Percentiles rank a stretch among this genome's conserved stretches.
Conservation (phyloP, 305 asterid species). For the Fraxinus sp. region DNA sequence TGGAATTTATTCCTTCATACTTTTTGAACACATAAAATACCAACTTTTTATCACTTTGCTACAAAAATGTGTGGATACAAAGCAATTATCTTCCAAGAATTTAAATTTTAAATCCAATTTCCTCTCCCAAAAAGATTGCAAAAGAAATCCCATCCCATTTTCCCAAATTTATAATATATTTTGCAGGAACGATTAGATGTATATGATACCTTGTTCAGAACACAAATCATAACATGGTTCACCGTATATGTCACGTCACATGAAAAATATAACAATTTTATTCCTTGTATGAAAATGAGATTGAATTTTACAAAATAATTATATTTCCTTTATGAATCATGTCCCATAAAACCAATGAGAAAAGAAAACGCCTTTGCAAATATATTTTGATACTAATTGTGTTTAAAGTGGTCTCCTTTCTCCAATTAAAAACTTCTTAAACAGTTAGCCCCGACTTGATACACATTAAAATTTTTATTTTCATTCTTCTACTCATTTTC, state of each 20-base stretch:
- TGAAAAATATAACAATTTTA: slow-evolving; percentile 1
- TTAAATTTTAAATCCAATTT: neutral
- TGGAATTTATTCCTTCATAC: neutral
- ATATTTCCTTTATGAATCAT: neutral
- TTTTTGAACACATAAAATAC: neutral
- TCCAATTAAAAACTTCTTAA: neutral
- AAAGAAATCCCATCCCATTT: neutral
- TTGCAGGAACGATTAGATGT: neutral
- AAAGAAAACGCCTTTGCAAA: neutral
- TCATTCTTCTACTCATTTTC: too few species aligned
- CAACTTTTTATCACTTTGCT: neutral
- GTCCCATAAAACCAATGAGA: neutral
- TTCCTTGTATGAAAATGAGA: neutral
- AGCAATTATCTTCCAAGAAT: neutral
- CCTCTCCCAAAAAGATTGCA: neutral
- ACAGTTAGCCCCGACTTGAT: too few species aligned
- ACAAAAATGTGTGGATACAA: neutral
- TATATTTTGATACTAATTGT: neutral
- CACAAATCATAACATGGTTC: neutral
- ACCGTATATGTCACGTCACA: neutral
- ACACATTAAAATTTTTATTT: too few species aligned
- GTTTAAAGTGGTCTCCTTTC: neutral
- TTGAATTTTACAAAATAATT: neutral
- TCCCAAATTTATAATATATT: neutral
- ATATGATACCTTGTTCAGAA: too few species aligned